Evolutionary conservation across 2,329 filamentous ascomycete species (phyloP).

Genomic region (Podosphaera leucotricha): DNA sequence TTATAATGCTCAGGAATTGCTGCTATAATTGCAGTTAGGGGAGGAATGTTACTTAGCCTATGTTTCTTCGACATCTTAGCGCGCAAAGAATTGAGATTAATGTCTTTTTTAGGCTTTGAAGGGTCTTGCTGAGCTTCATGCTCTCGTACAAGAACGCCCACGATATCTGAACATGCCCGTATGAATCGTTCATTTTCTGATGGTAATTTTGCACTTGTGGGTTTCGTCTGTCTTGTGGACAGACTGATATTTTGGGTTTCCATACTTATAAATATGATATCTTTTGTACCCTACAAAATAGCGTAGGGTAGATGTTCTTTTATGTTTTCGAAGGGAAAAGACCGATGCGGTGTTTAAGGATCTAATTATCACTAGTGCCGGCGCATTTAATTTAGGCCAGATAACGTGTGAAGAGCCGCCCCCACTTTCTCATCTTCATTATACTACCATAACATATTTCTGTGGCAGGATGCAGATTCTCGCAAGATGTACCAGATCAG

Average conservation of each 20-base stretch:
- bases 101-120: slow-evolving; percentile 51
- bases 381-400: not conserved
- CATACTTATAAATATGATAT: not conserved
- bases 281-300: no score
- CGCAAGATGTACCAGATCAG: slow-evolving; percentile 46
- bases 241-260: slow-evolving; percentile 29
- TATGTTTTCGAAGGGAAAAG: no score
- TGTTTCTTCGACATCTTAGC: slow-evolving; percentile 85
- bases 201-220: slow-evolving; percentile 51
- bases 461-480: slow-evolving; percentile 57
- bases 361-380: not conserved
- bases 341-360: not conserved
- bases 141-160: slow-evolving; percentile 80
- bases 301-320: no score
- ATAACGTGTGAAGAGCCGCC: slow-evolving; percentile 4
- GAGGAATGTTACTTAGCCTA: slow-evolving; percentile 64
- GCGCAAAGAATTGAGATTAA: slow-evolving; percentile 78
- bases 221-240: slow-evolving; percentile 25
- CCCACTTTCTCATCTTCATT: slow-evolving; percentile 2
- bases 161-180: slow-evolving; percentile 86
- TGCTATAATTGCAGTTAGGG: slow-evolving; percentile 88
- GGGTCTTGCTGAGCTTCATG: slow-evolving; percentile 61
- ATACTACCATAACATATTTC: slow-evolving; percentile 13
- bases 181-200: slow-evolving; percentile 90
- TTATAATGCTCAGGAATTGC: slow-evolving; percentile 99